Evolutionary conservation across 2,329 filamentous ascomycete genomes (phyloP), one percentile per base, ranked within the genome.

Genomic region (Fusarium marasasianum): DNA sequence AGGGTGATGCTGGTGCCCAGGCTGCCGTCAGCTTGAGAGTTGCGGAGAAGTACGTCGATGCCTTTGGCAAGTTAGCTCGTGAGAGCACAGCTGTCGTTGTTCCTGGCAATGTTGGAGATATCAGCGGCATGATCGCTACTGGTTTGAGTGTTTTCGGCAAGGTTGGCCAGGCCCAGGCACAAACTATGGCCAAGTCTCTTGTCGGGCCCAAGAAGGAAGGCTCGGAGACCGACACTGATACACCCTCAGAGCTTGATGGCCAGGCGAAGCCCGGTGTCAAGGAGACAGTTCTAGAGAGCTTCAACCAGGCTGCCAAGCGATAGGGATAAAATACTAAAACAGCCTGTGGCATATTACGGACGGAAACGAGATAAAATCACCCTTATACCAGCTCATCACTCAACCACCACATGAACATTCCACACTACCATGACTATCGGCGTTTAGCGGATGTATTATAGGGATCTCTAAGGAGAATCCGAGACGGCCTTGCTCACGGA

Each of bases 41-140:
- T 14, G 96, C 96, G 0, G 96, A 99, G 89, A 98, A 98, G 84
- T 99, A 99, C 79, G 96, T 99, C 59, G 96, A 97, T 51, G 96
- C 96, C 8, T 99, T 98, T 80, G 92, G 90, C 76, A 94, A 95
- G 81, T 87, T 99, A 77, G 96, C 96, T 57, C 96, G 96, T 85
- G 95, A 99, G 86, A 94, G 96, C 78, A 99, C 96, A 8, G 94
- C 95, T 9, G 93, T 99, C 35, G 94, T 99, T 26, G 95, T 99
- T 20, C 96, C 96, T 2, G 96, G 96, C 17, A 98, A 99, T 80
- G 94, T 99, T 43, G 96, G 96, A 69, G 96, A 99, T 81, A 95
- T 99, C 77, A 93, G 94, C 62, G 91, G 94, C 76, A 98, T 99
- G 95, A 98, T 99, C 82, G 95, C 96, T 44, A 97, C 94, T 24